These are phyloP conservation scores for Dentipellis sp. DNA, from an alignment of 768 basidiomycete species.

Conservation along the genomic window DNA sequence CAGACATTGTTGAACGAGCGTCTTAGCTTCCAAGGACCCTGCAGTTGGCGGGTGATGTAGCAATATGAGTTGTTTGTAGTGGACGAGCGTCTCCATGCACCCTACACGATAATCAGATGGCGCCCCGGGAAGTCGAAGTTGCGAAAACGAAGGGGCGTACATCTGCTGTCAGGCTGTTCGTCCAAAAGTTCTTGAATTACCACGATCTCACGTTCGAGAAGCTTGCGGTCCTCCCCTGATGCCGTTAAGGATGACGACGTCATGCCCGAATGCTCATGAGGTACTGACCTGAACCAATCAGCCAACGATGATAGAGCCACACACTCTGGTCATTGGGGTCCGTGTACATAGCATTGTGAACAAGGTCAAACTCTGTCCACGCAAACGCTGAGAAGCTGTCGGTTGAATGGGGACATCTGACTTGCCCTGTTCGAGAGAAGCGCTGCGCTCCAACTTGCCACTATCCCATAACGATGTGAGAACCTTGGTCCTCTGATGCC, in stretches of 20 bases:
- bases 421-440: conserved; percentile 65
- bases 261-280: not conserved
- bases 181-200: conserved; percentile 78
- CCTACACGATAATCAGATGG: conserved; percentile 35
- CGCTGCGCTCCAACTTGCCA: conserved; percentile 39
- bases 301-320: conserved; percentile 99
- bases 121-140: too few species aligned
- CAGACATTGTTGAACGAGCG: conserved; percentile 35
- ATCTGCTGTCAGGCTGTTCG: conserved; percentile 90
- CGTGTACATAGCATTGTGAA: conserved; percentile 91
- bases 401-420: not conserved
- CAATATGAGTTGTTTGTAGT: conserved; percentile 71
- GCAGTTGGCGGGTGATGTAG: conserved; percentile 29
- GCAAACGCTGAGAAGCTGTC: not conserved
- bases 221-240: conserved; percentile 45
- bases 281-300: conserved; percentile 71
- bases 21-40: conserved; percentile 20
- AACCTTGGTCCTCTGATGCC: conserved; percentile 94
- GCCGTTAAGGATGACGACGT: not conserved
- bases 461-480: conserved; percentile 55
- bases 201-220: conserved; percentile 66
- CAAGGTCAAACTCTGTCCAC: conserved; percentile 77
- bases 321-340: conserved; percentile 95
- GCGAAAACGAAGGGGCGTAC: conserved; percentile 30
- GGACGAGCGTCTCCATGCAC: conserved; percentile 89